These are phyloP conservation scores for Magnolia officinalis DNA, from an alignment of 164 flowering plant species.

Conservation along the genomic window DNA sequence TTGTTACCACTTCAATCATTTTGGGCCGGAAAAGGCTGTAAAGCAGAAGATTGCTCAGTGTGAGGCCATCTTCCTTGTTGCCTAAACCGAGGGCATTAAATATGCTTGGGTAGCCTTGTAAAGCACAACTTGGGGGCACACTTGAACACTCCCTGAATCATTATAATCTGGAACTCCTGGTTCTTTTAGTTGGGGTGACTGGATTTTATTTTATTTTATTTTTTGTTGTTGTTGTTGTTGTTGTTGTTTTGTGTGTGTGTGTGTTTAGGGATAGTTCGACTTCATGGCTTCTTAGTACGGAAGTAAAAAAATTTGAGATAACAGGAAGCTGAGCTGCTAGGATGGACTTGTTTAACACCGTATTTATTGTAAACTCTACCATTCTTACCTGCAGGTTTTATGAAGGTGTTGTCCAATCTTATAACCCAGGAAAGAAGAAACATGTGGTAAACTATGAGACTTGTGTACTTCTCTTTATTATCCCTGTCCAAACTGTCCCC, in stretches of 20 bases:
- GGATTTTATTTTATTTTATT: not conserved
- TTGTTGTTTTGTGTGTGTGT: not conserved
- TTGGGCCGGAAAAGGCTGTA: not conserved
- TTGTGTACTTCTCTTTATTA: not conserved
- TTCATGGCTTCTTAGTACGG: too few species aligned
- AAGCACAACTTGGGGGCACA: not conserved
- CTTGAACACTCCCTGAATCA: not conserved
- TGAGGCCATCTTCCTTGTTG: not conserved
- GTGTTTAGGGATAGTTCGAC: too few species aligned
- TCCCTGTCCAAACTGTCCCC: not conserved
- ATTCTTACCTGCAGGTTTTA: constrained; percentile 60
- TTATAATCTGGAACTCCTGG: not conserved
- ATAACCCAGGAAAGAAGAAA: constrained; percentile 55
- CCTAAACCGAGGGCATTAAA: not conserved
- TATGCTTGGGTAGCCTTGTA: not conserved
- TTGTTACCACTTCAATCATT: not conserved
- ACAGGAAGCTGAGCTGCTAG: not conserved
- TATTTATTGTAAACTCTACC: not conserved
- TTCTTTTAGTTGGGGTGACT: not conserved
- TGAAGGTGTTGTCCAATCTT: constrained; percentile 83
- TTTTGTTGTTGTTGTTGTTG: not conserved
- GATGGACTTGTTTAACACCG: not conserved
- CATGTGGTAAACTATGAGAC: constrained; percentile 57
- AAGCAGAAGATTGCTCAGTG: not conserved
- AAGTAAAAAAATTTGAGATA: not conserved